Base-by-base conservation (phyloP, 495 filamentous ascomycete genomes). In the Bathelium albidoporum region DNA sequence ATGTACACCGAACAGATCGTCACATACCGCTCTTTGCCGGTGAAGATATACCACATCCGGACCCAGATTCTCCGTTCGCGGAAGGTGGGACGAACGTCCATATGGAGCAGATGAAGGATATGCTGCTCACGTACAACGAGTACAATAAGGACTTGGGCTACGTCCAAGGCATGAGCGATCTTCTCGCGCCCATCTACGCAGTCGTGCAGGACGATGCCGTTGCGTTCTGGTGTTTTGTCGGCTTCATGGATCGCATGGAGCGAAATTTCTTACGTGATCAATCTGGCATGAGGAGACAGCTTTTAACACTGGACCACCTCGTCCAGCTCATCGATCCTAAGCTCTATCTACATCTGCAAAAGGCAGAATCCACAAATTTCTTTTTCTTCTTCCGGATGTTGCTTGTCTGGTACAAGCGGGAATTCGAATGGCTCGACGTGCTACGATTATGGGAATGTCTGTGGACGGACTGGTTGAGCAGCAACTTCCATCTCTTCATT, bases 361-460 rank as follows among this genome's bases (percentile, higher is more conserved):
- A 81, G 9, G 90, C 92, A 28, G 95, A 97, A 65, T 90, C 86
- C 68, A 97, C 94, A 22, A 97, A 98, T 74, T 98, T 97, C 76
- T 98, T 98, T 75, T 98, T 98, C 80, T 97, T 97, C 80, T 98
- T 97, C 82, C 87, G 94, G 28, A 97, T 97, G 92, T 79, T 98
- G 28, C 79, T 98, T 0, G 94, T 98, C 22, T 97, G 93, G 93
- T 98, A 92, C 75, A 97, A 98, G 77, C 88, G 94, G 2, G 94
- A 98, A 75, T 98, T 97, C 69, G 80, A 83, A 69, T 97, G 91
- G 89, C 71, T 78, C 43, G 90, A 97, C 70, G 83, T 95, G 32
- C 77, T 97, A 32, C 85, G 88, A 24, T 79, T 98, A 9, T 98
- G 94, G 92, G 94, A 98, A 75, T 81, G 82, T 1, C 79, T 98